Evolutionary conservation across 2,329 filamentous ascomycete genomes (phyloP).

Genomic region (Stagonosporopsis vannaccii): DNA sequence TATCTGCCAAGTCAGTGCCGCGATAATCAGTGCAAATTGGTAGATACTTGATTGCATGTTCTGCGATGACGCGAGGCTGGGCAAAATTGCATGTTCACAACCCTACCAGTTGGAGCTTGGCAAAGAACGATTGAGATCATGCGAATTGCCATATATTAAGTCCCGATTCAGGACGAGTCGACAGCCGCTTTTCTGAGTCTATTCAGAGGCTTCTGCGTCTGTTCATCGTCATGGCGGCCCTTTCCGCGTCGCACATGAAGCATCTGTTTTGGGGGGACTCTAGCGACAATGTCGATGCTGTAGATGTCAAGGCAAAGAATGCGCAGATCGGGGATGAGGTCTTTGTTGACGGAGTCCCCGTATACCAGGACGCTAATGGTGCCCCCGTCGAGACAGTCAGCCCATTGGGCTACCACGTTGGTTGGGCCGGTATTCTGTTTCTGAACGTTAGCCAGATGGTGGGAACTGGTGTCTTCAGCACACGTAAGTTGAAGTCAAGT

Average conservation of each 20-base stretch:
- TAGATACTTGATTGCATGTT: constrained; percentile 4
- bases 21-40: background rate
- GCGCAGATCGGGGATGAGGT: constrained; percentile 38
- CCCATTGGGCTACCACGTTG: constrained; percentile 43
- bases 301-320: constrained; percentile 34
- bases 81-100: constrained; percentile 19
- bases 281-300: constrained; percentile 21
- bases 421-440: constrained; percentile 39
- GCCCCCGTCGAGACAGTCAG: constrained; percentile 41
- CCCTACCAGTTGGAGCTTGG: constrained; percentile 2
- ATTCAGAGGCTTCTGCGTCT: background rate
- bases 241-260: constrained; percentile 23
- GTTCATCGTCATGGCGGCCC: constrained; percentile 14
- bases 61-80: constrained; percentile 27
- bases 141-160: background rate
- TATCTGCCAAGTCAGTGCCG: constrained; percentile 6
- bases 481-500: constrained; percentile 26
- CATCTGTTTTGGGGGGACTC: constrained; percentile 28
- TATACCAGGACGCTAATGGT: constrained; percentile 40
- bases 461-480: constrained; percentile 41
- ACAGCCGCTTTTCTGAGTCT: background rate
- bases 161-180: background rate
- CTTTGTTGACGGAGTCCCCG: constrained; percentile 29
- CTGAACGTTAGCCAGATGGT: constrained; percentile 45
- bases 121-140: background rate